Evolutionary conservation across 306 rosid genomes (phyloP).

Genomic region (Medicago arabica): DNA sequence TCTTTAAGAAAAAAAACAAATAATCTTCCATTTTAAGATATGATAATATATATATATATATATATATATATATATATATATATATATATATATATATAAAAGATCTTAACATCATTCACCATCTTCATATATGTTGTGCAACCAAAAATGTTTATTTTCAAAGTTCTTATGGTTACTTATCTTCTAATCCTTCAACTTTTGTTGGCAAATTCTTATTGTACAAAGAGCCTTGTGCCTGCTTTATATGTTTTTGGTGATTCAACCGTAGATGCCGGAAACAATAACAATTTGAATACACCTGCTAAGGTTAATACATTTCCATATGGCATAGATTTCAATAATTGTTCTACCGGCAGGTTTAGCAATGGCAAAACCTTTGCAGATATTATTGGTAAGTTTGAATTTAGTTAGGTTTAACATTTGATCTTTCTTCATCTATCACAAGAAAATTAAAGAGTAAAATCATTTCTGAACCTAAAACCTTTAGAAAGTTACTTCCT

Average conservation of each 20-base stretch:
- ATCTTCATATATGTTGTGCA: background rate
- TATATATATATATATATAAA: background rate
- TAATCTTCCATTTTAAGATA: background rate
- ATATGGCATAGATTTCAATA: constrained; percentile 28
- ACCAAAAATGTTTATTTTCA: background rate
- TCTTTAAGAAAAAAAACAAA: too few species aligned
- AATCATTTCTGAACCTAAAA: too few species aligned
- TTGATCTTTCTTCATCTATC: background rate
- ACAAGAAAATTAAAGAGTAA: too few species aligned
- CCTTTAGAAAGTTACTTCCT: too few species aligned
- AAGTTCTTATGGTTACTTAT: background rate
- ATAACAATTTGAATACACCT: constrained; percentile 17
- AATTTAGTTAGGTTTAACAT: background rate
- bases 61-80: background rate
- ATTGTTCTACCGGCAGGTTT: constrained; percentile 3
- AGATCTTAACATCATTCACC: background rate
- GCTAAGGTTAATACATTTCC: constrained; percentile 14
- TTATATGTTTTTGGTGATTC: constrained; percentile 35
- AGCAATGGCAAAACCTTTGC: constrained; percentile 31
- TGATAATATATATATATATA: background rate
- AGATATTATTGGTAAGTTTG: constrained; percentile 11
- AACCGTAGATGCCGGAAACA: constrained; percentile 26
- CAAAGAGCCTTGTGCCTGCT: constrained; percentile 15
- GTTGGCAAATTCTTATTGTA: background rate
- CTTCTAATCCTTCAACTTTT: constrained; percentile 2